A percentile compares a stretch with the other conserved stretches of the same genome.
These are phyloP conservation scores for Lenwebbia sp. DNA, from an alignment of 345 rosid species.

Conservation along the genomic window DNA sequence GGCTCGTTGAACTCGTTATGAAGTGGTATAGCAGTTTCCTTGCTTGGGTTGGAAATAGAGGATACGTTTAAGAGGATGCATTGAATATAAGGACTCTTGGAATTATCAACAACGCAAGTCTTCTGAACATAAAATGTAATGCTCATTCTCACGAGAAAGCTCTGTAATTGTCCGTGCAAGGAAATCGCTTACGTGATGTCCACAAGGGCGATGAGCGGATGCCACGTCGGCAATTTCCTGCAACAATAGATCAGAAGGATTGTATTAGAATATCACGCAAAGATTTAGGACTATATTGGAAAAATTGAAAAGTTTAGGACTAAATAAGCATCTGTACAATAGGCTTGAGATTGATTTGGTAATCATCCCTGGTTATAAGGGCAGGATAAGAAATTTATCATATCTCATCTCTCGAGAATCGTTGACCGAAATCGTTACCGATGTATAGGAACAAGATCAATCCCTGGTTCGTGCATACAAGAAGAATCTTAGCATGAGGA, in stretches of 20 bases:
- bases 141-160: background rate
- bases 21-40: background rate
- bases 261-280: background rate
- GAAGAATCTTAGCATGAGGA: background rate
- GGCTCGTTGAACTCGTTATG: background rate
- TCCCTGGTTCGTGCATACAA: background rate
- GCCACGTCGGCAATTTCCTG: fast-evolving
- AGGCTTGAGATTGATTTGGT: background rate
- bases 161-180: background rate
- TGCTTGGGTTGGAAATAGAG: background rate
- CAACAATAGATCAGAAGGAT: background rate
- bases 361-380: background rate
- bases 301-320: background rate
- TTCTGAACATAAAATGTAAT: background rate
- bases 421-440: background rate
- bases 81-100: background rate
- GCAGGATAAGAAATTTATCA: background rate
- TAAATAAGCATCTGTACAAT: background rate
- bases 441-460: background rate
- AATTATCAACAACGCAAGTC: background rate
- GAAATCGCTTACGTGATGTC: background rate
- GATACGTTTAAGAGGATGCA: background rate
- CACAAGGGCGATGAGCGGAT: background rate
- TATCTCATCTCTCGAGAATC: background rate
- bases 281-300: fast-evolving